Conservation (phyloP, 176 grass and related monocot species). For the Leersia perrieri region DNA sequence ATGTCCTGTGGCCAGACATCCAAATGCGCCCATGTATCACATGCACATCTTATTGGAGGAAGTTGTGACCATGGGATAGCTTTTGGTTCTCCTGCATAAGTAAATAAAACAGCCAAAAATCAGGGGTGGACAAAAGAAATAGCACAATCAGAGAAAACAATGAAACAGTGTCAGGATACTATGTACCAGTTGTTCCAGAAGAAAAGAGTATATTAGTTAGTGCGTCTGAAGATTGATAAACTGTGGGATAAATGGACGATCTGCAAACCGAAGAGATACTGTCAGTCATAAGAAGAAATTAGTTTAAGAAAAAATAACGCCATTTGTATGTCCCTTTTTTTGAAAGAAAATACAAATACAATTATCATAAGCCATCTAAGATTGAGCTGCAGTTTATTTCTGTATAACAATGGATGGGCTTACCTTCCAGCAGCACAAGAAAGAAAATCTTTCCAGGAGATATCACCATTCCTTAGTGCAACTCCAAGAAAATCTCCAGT, state of each 20-base stretch:
- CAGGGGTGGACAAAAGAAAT: not conserved
- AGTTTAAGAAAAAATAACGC: not conserved
- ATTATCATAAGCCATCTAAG: not conserved
- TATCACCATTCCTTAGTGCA: constrained; percentile 66
- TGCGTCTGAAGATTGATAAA: constrained; percentile 63
- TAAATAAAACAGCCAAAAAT: constrained; percentile 24
- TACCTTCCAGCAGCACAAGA: constrained; percentile 52
- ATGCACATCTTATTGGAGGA: constrained; percentile 70
- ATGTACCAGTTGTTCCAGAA: constrained; percentile 93
- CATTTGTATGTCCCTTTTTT: not conserved
- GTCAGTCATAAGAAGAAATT: not conserved
- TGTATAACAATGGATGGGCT: not conserved
- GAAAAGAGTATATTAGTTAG: constrained; percentile 93
- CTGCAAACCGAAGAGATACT: constrained; percentile 41
- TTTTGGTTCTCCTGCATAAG: constrained; percentile 85
- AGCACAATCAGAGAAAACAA: not conserved
- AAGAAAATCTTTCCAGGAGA: constrained; percentile 87
- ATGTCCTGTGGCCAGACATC: constrained; percentile 66
- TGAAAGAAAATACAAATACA: not conserved
- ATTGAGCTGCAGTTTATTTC: not conserved
- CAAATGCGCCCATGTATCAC: constrained; percentile 84
- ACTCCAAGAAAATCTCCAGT: constrained; percentile 53
- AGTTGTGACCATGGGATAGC: constrained; percentile 93
- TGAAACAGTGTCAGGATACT: not conserved
- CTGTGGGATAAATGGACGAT: constrained; percentile 50